Evolutionary conservation across 345 rosid species (phyloP), one percentile per base, ranked within the genome.

Genomic region (Angophora floribunda): DNA sequence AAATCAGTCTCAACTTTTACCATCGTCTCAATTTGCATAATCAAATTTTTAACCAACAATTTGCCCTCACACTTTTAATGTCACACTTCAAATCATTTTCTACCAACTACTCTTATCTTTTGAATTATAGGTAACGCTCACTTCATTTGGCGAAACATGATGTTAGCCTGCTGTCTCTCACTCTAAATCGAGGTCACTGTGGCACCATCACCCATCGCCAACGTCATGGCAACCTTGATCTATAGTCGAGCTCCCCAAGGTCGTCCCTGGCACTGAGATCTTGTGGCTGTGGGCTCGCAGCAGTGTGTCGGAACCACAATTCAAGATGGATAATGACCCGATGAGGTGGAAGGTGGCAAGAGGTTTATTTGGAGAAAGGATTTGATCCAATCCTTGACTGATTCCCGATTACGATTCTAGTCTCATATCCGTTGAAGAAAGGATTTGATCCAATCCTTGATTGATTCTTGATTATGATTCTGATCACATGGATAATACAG

Each of bases 11-110:
- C 75, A 13, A 63, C 75, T 63, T 63, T 63, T 36, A 63, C 32
- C n/a, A 63, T n/a, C 2, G n/a, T 10, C 0, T n/a, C 9, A n/a
- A 6, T n/a, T 28, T n/a, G 70, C 70, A n/a, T 6, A 32, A 13
- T 63, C 19, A 7, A 4, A 13, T 63, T 13, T 63, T 63, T 8
- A 63, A n/a, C 1, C 36, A 30, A 63, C 75, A 13, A 63, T 63
- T 63, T 63, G 75, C 14, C 30, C 7, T n/a, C 36, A 63, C 14
- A 63, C 19, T n/a, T 63, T 13, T 63, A 63, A 63, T 63, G 75
- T 55, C 15, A 1, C 75, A 63, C 75, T 13, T 63, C 75, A n/a
- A n/a, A 63, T 63, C 75, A n/a, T n/a, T 63, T 63, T n/a, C 70
- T 32, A n/a, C 36, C 70, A 63, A 63, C 17, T 63, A 63, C 30